Evolutionary conservation across 2,329 filamentous ascomycete genomes (phyloP).

Genomic region (Xylaria sp.): DNA sequence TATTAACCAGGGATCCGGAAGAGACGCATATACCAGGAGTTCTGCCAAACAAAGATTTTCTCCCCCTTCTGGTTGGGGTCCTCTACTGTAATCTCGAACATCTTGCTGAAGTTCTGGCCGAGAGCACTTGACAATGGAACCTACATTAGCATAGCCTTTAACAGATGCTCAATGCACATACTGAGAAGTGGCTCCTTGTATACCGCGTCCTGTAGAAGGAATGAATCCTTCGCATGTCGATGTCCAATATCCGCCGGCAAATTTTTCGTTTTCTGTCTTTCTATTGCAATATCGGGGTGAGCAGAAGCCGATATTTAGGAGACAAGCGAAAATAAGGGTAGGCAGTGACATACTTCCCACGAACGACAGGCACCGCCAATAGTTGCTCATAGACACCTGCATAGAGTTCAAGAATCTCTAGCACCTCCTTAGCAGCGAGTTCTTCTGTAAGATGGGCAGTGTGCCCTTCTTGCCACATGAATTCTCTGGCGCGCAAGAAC

Average conservation of each 20-base stretch:
- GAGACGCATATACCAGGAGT: conserved; percentile 73
- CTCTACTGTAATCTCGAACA: conserved; percentile 98
- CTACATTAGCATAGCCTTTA: background rate
- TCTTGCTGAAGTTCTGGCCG: conserved; percentile 98
- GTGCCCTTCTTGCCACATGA: conserved; percentile 98
- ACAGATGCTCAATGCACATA: conserved; percentile 53
- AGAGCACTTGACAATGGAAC: conserved; percentile 57
- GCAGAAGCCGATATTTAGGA: background rate
- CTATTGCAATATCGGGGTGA: conserved; percentile 18
- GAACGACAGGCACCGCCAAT: conserved; percentile 92
- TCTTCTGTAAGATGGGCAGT: conserved; percentile 87
- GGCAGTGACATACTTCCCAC: conserved; percentile 64
- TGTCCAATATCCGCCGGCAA: conserved; percentile 95
- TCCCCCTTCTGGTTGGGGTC: conserved; percentile 85
- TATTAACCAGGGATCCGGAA: background rate
- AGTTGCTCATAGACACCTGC: conserved; percentile 91
- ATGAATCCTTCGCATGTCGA: conserved; percentile 95
- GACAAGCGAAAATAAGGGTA: background rate
- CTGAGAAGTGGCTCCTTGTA: conserved; percentile 96
- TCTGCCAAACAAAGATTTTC: conserved; percentile 93
- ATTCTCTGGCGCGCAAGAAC: conserved; percentile 93
- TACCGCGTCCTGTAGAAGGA: conserved; percentile 92
- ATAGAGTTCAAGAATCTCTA: conserved; percentile 94
- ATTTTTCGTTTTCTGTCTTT: conserved; percentile 99
- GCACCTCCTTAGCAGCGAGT: conserved; percentile 83